Base-by-base conservation (phyloP, 2,329 filamentous ascomycete species). In the Acrodontium crateriforme region DNA sequence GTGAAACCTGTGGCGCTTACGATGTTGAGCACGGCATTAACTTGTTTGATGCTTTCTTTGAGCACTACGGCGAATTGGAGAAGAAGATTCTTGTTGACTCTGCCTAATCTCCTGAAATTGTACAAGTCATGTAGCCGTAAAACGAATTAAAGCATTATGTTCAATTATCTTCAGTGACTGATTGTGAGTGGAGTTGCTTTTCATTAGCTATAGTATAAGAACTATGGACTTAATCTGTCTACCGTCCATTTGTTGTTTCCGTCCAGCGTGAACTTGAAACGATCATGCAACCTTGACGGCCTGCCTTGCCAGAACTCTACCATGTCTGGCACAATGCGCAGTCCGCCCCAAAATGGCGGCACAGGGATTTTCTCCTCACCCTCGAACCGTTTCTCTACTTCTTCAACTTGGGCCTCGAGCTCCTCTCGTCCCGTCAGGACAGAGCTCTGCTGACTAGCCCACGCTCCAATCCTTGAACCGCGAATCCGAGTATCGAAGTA, bases 291-390 rank as follows among this genome's bases (percentile, higher is more conserved):
- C 34, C 89, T 68, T 58, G 78, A 93, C 50, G 82, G 70, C 45
- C 89, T 70, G 3, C 89, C 89, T 63, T 94, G 85, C 71, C 89
- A 98, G 53, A 98, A 98, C 66, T 98, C 89, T 26, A 98, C 68
- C 44, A 73, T 71, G 48, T 84, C 78, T 0, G 89, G 87, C 38
- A 85, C 67, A 35, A 98, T 69, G 43, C 87, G 73, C 52, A 94
- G 52, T 0, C 89, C 89, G 16, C 89, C 89, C 89, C 89, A 98
- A 53, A 93, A 94, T 7, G 80, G 76, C 3, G 89, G 89, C 27
- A 94, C 74, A 1, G 85, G 85, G 40, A 98, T 92, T 31, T 79
- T 58, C 16, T 92, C 79, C 39, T 69, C 47, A 2, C 73, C 80
- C 22, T 75, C 67, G 51, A 93, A 98, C 41, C 62, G 67, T 52